phyloP scores from a whole-genome alignment of 2,329 filamentous ascomycete genomes.

The Metarhizium guizhouense region DNA sequence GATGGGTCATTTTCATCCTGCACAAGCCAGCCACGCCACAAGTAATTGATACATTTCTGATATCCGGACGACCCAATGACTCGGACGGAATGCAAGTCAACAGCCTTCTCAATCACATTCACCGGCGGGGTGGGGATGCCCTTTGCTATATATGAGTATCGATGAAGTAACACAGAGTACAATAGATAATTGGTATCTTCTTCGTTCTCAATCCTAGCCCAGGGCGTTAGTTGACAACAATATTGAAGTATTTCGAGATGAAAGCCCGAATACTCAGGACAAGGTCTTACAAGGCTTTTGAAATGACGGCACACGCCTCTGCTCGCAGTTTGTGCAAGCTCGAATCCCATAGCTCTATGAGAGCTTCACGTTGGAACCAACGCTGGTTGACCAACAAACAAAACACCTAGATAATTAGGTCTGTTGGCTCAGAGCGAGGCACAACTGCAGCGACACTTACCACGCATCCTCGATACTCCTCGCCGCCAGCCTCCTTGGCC shows the following conservation, averaged over 20 bases:
- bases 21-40: constrained; percentile 95
- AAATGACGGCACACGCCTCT: constrained; percentile 80
- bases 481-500: constrained; percentile 71
- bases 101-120: constrained; percentile 88
- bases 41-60: constrained; percentile 85
- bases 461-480: constrained; percentile 68
- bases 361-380: constrained; percentile 73
- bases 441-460: constrained; percentile 23
- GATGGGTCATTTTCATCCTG: constrained; percentile 87
- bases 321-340: constrained; percentile 73
- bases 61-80: constrained; percentile 92
- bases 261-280: background rate
- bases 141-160: constrained; percentile 74
- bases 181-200: constrained; percentile 72
- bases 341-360: constrained; percentile 83
- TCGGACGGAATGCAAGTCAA: constrained; percentile 80
- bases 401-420: constrained; percentile 41
- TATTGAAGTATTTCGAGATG: background rate
- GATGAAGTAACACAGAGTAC: constrained; percentile 72
- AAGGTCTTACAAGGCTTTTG: constrained; percentile 57
- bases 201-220: constrained; percentile 68
- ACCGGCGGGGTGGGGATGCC: constrained; percentile 62
- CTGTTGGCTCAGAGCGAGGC: background rate
- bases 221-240: background rate
- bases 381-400: constrained; percentile 63